Evolutionary conservation across 1,139 yeast genomes (phyloP).

Genomic region (Sugiyamaella xylanicola): DNA sequence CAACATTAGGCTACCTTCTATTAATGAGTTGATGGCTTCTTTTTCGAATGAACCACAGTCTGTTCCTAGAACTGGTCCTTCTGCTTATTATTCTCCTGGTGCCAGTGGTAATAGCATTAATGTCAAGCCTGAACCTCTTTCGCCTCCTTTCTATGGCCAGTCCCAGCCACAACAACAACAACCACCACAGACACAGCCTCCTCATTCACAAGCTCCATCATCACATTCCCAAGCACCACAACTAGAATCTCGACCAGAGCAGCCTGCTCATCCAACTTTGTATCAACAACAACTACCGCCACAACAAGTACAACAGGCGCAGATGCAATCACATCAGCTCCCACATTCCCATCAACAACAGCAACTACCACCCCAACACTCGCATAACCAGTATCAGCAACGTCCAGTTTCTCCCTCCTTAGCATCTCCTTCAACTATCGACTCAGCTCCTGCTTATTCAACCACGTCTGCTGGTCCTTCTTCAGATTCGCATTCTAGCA

Average conservation of each 20-base stretch:
- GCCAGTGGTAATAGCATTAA: too few relatives aligned
- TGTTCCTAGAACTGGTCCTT: slow-evolving; percentile 1
- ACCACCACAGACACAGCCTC: not conserved
- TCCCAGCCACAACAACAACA: not conserved
- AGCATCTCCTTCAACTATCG: not conserved
- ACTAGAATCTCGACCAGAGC: slow-evolving; percentile 14
- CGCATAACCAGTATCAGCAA: slow-evolving; percentile 8
- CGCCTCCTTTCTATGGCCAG: not conserved
- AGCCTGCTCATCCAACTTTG: slow-evolving; percentile 16
- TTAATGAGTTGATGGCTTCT: slow-evolving; percentile 20
- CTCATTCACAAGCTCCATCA: slow-evolving; percentile 1
- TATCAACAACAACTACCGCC: not conserved
- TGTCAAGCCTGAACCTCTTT: slow-evolving; percentile 7
- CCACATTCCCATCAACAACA: slow-evolving; percentile 11
- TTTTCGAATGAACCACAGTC: slow-evolving; percentile 11
- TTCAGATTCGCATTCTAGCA: not conserved
- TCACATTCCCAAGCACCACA: not conserved
- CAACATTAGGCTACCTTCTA: slow-evolving; percentile 20
- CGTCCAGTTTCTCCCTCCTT: slow-evolving; percentile 6
- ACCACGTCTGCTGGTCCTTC: not conserved
- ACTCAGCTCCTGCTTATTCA: slow-evolving; percentile 4
- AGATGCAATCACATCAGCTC: not conserved
- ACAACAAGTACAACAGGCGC: not conserved
- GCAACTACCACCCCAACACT: slow-evolving; percentile 3
- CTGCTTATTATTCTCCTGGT: not conserved